phyloP scores from a whole-genome alignment of 352 stramenopile species.

The Globisporangium canariense region DNA sequence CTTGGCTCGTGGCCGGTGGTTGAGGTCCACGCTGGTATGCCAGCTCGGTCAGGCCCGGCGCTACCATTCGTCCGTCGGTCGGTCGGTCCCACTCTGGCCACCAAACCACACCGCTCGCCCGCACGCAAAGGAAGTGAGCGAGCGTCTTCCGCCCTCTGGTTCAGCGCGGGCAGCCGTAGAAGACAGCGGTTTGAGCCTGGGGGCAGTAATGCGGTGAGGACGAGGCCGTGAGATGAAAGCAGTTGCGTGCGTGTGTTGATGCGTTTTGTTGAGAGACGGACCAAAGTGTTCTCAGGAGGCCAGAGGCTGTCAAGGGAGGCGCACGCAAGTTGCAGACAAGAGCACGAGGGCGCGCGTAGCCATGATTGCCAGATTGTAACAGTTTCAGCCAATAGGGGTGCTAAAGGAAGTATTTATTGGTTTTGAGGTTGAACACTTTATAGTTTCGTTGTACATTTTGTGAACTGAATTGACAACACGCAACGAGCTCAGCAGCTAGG shows the following conservation, averaged over 20 bases:
- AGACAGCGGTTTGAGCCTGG: neutral
- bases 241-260: neutral
- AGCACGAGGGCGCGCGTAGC: neutral
- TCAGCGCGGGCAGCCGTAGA: neutral
- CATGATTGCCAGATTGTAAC: neutral
- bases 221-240: neutral
- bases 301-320: constrained; percentile 9
- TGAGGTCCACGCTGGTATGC: neutral
- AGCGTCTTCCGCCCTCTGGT: constrained; percentile 1
- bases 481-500: too few relatives aligned
- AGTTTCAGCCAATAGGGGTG: neutral
- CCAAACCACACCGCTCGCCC: neutral
- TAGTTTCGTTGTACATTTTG: too few relatives aligned
- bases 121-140: neutral
- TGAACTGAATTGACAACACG: too few relatives aligned
- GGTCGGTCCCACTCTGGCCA: neutral
- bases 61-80: constrained; percentile 5
- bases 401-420: too few relatives aligned
- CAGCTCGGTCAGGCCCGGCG: neutral
- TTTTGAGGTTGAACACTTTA: too few relatives aligned
- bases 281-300: constrained; percentile 10
- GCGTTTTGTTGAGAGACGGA: neutral
- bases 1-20: neutral
- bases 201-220: neutral
- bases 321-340: neutral